Evolutionary conservation across 371 early-diverging fungal species (phyloP), one percentile per base, ranked within the genome.

Genomic region (Dinochytrium kinnereticum): DNA sequence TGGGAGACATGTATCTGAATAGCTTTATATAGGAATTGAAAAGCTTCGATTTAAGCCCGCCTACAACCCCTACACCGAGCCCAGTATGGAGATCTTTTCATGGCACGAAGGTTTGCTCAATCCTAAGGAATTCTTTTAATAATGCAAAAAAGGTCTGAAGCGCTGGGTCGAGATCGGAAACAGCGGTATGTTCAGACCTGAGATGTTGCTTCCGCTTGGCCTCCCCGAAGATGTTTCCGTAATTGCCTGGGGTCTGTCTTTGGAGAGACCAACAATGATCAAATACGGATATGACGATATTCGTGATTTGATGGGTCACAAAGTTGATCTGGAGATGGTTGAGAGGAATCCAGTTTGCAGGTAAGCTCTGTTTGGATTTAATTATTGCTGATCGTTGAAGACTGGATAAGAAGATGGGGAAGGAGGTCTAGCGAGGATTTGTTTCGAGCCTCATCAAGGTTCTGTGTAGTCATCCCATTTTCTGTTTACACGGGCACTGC

Each of bases 1-100:
- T 59, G 19, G 78, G 13, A 36, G 19, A 21, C 34, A 33, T 37
- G 21, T 53, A 36, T 49, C n/a, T 3, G 26, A 30, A 1, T 34
- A 26, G 19, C 2, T 19, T 21, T 21, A 19, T 37, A 34, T 74
- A 85, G 86, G 91, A 51, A 90, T 97, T 73, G 88, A 90, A 51
- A 94, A 96, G 78, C 91, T 99, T 68, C 93, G 96, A 76, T 99
- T 99, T 93, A 99, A 99, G 91, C 99, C 99, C 50, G 97, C 99
- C 17, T 99, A 96, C 88, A 99, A 99, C 86, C 99, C 99, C 68
- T 99, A 99, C 88, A 99, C 99, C 44, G 99, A 99, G 85, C 99
- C 99, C 53, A 93, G 94, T 74, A 94, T 99, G 98, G 99, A 99
- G 81, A 97, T 99, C 79, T 99, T 99, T 89, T 95, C 99, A 51